A percentile compares a stretch with the other conserved stretches of the same genome.
Evolutionary conservation across 2,329 filamentous ascomycete genomes (phyloP).

Genomic region (Cladophialophora bantiana): DNA sequence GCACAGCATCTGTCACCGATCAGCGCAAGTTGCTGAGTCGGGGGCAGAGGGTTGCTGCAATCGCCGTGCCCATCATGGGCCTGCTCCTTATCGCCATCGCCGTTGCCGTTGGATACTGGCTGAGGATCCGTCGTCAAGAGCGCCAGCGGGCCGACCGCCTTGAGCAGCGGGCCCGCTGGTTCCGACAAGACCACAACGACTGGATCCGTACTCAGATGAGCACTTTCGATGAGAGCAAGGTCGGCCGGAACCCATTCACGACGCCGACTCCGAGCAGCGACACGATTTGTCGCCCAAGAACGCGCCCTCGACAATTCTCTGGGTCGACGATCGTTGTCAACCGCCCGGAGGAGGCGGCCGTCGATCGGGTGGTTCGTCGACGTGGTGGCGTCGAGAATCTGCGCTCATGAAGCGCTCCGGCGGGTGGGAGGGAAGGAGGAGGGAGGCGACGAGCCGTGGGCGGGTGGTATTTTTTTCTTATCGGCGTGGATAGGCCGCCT

Average conservation of each 20-base stretch:
- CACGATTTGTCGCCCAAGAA: constrained; percentile 4
- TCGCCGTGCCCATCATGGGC: not conserved
- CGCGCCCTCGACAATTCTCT: not conserved
- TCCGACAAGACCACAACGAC: constrained; percentile 24
- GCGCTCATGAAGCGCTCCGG: not conserved
- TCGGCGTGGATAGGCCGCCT: not conserved
- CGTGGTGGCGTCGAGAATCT: constrained; percentile 12
- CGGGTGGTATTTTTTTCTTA: not conserved
- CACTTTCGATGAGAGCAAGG: constrained; percentile 20
- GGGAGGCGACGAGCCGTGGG: not conserved
- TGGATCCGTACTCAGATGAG: constrained; percentile 17
- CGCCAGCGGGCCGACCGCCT: constrained; percentile 15
- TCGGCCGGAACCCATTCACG: constrained; percentile 5
- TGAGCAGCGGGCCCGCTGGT: constrained; percentile 19
- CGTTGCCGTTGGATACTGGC: constrained; percentile 12
- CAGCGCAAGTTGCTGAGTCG: not conserved
- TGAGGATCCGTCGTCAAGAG: constrained; percentile 15
- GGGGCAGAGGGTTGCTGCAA: not conserved
- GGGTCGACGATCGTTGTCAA: constrained; percentile 1
- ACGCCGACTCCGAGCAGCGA: not conserved
- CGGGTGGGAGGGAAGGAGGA: not conserved
- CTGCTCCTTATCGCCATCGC: constrained; percentile 5
- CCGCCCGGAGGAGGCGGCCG: not conserved
- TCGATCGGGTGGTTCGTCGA: constrained; percentile 14
- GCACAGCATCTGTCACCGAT: not conserved